Evolutionary conservation across 2,329 filamentous ascomycete species (phyloP).

Genomic region (Aspergillus sp.): DNA sequence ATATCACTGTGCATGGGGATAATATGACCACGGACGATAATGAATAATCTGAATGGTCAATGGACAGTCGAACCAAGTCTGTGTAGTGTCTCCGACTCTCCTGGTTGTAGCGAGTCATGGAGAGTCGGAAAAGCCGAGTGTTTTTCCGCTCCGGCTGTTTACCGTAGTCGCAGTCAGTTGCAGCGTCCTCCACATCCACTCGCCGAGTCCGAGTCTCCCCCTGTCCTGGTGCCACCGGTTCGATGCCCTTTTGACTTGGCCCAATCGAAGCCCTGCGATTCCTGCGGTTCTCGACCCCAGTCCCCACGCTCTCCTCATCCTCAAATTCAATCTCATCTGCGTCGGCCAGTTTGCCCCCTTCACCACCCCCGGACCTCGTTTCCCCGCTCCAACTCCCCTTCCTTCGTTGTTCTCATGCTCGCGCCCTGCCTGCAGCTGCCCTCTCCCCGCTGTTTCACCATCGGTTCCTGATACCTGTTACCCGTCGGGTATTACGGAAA

Average conservation of each 20-base stretch:
- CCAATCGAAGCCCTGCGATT: neutral
- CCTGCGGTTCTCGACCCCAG: neutral
- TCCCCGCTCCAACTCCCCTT: neutral
- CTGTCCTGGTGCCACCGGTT: no score
- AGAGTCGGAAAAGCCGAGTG: neutral
- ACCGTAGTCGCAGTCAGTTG: no score
- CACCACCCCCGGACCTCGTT: neutral
- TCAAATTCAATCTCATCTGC: neutral
- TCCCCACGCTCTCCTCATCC: neutral
- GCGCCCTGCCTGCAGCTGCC: neutral
- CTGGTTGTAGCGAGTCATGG: no score
- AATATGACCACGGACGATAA: neutral
- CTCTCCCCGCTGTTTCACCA: neutral
- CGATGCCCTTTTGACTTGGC: neutral
- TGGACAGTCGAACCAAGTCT: no score
- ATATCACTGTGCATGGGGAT: no score
- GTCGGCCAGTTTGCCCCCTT: neutral
- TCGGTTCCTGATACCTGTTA: neutral
- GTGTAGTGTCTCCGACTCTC: no score
- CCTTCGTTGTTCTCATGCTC: neutral
- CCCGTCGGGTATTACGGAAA: neutral
- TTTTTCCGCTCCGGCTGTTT: slow-evolving; percentile 1
- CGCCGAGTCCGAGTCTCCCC: no score
- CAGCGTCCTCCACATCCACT: no score
- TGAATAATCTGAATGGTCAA: neutral